These are phyloP conservation scores for Mimosa pudica DNA, from an alignment of 306 rosid species.

Conservation along the genomic window DNA sequence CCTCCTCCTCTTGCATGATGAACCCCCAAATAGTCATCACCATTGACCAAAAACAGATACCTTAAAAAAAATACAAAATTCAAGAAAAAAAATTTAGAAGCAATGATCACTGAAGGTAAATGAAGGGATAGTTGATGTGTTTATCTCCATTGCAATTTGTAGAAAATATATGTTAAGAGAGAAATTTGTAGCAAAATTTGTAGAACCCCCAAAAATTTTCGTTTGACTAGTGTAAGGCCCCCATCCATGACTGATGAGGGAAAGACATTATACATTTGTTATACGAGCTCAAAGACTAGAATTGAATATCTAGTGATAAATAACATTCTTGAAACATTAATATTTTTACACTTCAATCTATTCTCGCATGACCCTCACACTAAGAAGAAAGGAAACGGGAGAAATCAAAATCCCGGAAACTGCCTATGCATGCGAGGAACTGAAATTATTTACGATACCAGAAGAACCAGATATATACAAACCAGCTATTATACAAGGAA, in stretches of 20 bases:
- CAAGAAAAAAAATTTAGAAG: not conserved
- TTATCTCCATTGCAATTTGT: conserved; percentile 53
- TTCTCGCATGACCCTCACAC: conserved; percentile 7
- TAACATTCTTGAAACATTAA: not conserved
- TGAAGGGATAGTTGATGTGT: conserved; percentile 35
- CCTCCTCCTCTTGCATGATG: too few relatives aligned
- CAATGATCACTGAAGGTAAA: not conserved
- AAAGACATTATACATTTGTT: too few relatives aligned
- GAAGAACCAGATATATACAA: not conserved
- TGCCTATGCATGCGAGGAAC: not conserved
- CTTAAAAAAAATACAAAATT: not conserved
- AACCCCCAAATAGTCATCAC: too few relatives aligned
- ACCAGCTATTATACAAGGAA: not conserved
- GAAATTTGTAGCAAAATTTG: conserved; percentile 47
- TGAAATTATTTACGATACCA: not conserved
- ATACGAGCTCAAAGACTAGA: too few relatives aligned
- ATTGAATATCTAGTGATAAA: not conserved
- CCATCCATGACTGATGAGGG: too few relatives aligned
- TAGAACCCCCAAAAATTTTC: conserved; percentile 59
- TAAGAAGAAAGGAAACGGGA: not conserved
- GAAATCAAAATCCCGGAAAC: not conserved
- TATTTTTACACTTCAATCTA: not conserved
- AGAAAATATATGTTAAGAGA: conserved; percentile 46
- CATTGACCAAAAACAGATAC: too few relatives aligned
- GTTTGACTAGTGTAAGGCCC: too few relatives aligned